Evolutionary conservation across 768 basidiomycete species (phyloP), one percentile per base, ranked within the genome.

Genomic region (Inosperma sp.): DNA sequence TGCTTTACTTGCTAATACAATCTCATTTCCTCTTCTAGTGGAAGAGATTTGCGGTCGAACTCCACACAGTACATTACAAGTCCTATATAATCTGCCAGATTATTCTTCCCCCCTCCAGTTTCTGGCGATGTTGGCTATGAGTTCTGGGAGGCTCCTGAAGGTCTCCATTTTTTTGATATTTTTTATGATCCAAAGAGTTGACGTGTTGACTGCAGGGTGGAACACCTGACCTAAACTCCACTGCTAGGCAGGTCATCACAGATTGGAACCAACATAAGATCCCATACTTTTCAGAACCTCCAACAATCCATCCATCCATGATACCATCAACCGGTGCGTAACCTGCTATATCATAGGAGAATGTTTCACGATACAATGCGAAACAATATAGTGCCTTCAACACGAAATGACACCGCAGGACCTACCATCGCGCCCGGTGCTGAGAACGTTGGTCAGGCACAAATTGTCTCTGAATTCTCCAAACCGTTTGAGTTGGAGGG

Each of bases 231-330:
- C 66, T 94, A 26, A 80, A 85, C 35, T 75, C 86, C 5, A 80
- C 92, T 0, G 92, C 94, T 0, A 83, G 90, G 26, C 82, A 86
- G 12, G 78, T 97, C 19, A 67, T 97, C 1, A 80, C 74, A 42
- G 93, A 99, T 63, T 99, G 95, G 94, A 97, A 97, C 60, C 82
- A 90, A 51, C 93, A 96, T 65, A 95, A 92, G 62, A 95, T 97
- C 9, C 87, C 90, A 0, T 98, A 90, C 69, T 89, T 77, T 70
- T 89, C 92, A 4, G 64, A 72, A 2, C 92, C 93, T 7, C 93
- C 95, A 0, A 61, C 72, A 7, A 64, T 89, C 2, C 91, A 94
- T 63, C 85, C 90, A 0, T 90, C 89, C 1, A 75, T 80, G 26
- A 74, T 91, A 50, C 86, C 88, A 5, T 75, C 75, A 8, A 72